Base-by-base conservation (phyloP, 2,329 filamentous ascomycete species). In the Ascochyta rabiei region DNA sequence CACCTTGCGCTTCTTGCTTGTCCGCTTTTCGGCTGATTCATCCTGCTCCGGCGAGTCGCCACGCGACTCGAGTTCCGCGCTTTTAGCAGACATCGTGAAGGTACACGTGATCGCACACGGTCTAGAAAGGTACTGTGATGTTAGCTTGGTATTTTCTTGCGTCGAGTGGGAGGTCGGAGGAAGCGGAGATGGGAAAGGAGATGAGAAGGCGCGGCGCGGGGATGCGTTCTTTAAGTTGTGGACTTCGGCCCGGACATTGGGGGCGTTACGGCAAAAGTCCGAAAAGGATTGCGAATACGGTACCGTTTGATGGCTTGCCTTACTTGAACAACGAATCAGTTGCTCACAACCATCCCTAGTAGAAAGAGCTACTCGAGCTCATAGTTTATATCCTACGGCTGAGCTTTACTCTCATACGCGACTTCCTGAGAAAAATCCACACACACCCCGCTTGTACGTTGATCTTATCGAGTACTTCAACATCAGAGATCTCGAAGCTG, bases 1-100 rank as follows among this genome's bases (percentile, higher is more conserved):
- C 15, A 79, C 78, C 62, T 79, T 80, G 16, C 78, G 71, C 53
- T 78, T 76, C 57, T 73, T 75, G 48, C 68, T 68, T 5, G 61
- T 57, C 23, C 78, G 76, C 54, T 78, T 79, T n/a, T 77, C 75
- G 23, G 65, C 47, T 4, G 62, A 57, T 6, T 48, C 66, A 44
- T 71, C 54, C 18, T 62, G 57, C 38, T 73, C 67, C 13, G 68
- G 68, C 38, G 71, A 69, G 35, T 68, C 57, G 15, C 69, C 69
- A 15, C 71, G 69, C 41, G 71, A 74, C 33, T 70, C 69, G 37
- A 55, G 47, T 15, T 66, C 60, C 4, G 63, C 57, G 28, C 66
- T 68, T 43, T 53, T 61, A 21, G 63, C 66, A 13, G 70, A 72
- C 68, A 72, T 72, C 47, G 30, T 43, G 38, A 46, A 10, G 42